Conservation (phyloP, 1,284 basidiomycete genomes). For the Inonotus hispidus region DNA sequence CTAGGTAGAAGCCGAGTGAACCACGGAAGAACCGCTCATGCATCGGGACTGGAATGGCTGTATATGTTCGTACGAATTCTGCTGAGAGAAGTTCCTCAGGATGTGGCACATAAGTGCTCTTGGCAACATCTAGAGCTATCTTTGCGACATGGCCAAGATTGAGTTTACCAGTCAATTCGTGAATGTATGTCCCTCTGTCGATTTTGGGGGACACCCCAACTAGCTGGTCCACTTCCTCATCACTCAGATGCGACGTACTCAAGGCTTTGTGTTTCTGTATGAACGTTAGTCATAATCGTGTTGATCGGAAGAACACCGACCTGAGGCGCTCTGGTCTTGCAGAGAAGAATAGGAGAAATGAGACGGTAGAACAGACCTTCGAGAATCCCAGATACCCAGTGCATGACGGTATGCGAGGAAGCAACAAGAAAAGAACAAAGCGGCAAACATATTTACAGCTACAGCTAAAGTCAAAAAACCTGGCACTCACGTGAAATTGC, state of each 20-base stretch:
- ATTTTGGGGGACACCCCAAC: neutral
- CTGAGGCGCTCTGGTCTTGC: neutral
- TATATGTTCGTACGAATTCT: neutral
- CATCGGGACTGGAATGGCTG: neutral
- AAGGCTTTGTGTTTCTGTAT: neutral
- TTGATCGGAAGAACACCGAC: neutral
- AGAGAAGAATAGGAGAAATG: neutral
- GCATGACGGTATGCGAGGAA: neutral
- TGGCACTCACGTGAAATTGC: too few species aligned
- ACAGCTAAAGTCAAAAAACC: too few species aligned
- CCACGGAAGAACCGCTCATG: neutral
- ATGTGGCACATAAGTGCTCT: neutral
- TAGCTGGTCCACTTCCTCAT: neutral
- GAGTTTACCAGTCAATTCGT: neutral
- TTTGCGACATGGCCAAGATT: neutral
- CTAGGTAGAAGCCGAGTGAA: neutral
- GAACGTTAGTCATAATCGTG: neutral
- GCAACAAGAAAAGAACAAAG: too few species aligned
- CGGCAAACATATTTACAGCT: too few species aligned
- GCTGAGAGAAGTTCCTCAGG: neutral
- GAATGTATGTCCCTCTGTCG: neutral
- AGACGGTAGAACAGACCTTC: neutral
- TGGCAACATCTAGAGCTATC: neutral
- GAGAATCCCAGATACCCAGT: neutral
- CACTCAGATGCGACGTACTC: neutral